Conservation (phyloP, 1,284 basidiomycete species). For the Ustilago curta region DNA sequence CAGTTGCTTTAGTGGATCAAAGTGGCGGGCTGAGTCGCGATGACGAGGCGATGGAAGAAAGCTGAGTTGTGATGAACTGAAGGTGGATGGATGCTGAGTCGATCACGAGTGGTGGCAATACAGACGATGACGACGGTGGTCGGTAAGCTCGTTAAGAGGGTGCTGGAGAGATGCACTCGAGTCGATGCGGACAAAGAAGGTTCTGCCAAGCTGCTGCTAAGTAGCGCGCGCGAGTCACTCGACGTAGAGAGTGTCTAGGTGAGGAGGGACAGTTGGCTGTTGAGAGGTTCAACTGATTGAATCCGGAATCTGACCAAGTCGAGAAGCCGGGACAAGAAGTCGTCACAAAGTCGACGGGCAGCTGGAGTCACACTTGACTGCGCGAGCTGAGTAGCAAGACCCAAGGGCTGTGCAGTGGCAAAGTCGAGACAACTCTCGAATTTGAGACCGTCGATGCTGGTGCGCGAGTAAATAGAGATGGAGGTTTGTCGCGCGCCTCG, state of each 20-base stretch:
- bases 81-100: background rate
- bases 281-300: background rate
- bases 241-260: background rate
- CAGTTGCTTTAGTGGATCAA: background rate
- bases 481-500: background rate
- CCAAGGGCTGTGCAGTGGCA: constrained; percentile 21
- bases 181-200: background rate
- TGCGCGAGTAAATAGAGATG: background rate
- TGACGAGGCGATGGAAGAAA: constrained; percentile 3
- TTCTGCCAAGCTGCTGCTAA: constrained; percentile 16
- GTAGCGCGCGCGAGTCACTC: constrained; percentile 35
- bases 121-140: background rate
- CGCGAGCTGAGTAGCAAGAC: background rate
- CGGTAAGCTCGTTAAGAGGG: background rate
- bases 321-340: background rate
- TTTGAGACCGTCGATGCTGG: constrained; percentile 6
- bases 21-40: constrained; percentile 28
- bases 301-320: constrained; percentile 2
- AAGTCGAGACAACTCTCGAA: constrained; percentile 4
- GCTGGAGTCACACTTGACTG: background rate
- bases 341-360: background rate
- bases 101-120: constrained; percentile 15
- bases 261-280: constrained; percentile 9
- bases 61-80: constrained; percentile 14
- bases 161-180: background rate